Evolutionary conservation across 768 basidiomycete species (phyloP), one percentile per base, ranked within the genome.

Genomic region (Leccinellum rugosiceps): DNA sequence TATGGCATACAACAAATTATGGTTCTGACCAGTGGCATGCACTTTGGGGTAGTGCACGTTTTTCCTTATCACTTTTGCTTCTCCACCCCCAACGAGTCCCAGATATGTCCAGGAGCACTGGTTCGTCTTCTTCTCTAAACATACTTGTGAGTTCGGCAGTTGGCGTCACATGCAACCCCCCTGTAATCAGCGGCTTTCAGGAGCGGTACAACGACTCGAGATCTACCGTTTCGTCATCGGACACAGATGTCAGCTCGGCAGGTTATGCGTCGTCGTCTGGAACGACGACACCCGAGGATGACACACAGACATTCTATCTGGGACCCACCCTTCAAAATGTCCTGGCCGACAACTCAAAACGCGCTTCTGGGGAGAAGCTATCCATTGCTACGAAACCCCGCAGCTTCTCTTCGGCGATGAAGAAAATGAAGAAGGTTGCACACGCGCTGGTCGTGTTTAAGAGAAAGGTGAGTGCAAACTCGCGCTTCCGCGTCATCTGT

Each of bases 281-380:
- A 23, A 64, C 68, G 64, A 70, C 69, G 47, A 70, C 69, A 13
- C 68, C 69, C 43, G 71, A 72, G 58, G 68, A 72, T 19, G 71
- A 72, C 1, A 53, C 60, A 2, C 31, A 65, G 47, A 58, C 35
- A 7, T 72, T 69, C 49, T 44, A 68, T 34, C 63, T 72, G 0
- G 59, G 63, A 19, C 43, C 49, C 45, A 48, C 57, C 25, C 34
- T 67, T 15, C 52, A 34, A 30, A 35, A 15, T 14, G 50, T 46
- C 34, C 45, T 63, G 21, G 25, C 38, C 21, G 55, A 55, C 43
- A 63, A 58, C 43, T 14, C 54, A 30, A 59, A 43, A 46, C 5
- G 8, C 11, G 21, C 15, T 15, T 17, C 23, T 5, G 41, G 17
- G 4, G 63, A 34, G 47, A 65, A 63, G 41, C 56, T 49, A 32